Percentiles rank a stretch among this genome's conserved stretches.
Evolutionary conservation across 1,284 basidiomycete genomes (phyloP).

Genomic region (Trametes versicolor): DNA sequence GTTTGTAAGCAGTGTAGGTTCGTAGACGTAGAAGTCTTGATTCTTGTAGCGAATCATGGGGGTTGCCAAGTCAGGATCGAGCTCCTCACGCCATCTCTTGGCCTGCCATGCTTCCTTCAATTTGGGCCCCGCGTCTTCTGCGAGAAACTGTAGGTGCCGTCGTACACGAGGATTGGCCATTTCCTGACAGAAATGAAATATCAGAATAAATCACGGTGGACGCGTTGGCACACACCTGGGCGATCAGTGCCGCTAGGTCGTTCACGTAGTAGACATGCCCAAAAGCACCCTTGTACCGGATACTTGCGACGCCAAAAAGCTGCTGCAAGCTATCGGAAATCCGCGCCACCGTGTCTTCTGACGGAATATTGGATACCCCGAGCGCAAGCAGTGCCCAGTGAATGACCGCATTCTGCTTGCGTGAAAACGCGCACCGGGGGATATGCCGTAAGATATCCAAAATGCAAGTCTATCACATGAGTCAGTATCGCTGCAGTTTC

Average conservation of each 20-base stretch:
- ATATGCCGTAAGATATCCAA: slow-evolving; percentile 11
- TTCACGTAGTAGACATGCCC: slow-evolving; percentile 17
- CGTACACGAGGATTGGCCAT: slow-evolving; percentile 42
- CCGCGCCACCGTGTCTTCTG: background rate
- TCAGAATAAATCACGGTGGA: background rate
- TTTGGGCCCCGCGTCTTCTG: slow-evolving; percentile 39
- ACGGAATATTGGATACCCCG: background rate
- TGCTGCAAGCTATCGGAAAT: background rate
- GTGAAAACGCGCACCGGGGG: slow-evolving; percentile 8
- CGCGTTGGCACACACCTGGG: background rate
- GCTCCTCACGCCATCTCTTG: slow-evolving; percentile 40
- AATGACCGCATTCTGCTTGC: slow-evolving; percentile 9
- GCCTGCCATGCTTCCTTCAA: slow-evolving; percentile 41
- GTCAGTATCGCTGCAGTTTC: background rate
- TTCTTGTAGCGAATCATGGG: slow-evolving; percentile 42
- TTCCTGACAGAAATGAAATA: slow-evolving; percentile 40
- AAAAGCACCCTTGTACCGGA: slow-evolving; percentile 8
- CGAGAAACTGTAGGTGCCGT: slow-evolving; percentile 40
- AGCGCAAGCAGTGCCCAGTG: slow-evolving; percentile 3
- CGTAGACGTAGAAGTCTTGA: slow-evolving; percentile 43
- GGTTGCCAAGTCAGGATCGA: slow-evolving; percentile 33
- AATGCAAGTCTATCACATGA: slow-evolving; percentile 1
- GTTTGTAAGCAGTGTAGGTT: background rate
- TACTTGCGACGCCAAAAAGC: background rate
- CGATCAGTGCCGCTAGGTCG: slow-evolving; percentile 4